Base-by-base conservation (phyloP, 495 filamentous ascomycete genomes). In the Penicillium paradoxum region DNA sequence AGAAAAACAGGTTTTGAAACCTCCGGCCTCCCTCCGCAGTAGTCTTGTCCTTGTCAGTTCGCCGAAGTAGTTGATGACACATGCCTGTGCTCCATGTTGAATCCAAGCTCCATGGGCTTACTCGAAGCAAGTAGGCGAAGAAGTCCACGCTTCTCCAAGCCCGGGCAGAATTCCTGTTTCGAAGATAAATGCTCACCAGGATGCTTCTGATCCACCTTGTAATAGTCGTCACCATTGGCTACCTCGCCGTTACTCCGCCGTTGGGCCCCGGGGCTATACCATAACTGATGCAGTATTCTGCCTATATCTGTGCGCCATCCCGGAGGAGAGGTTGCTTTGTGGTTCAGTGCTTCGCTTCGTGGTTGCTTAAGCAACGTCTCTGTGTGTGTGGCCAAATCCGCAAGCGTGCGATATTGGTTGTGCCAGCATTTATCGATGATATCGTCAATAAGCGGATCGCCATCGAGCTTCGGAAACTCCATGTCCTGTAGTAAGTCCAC, bases 401-500 rank as follows among this genome's bases (percentile, higher is more conserved):
- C 51, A 48, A 72, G 38, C 2, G 59, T 62, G 22, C 10, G 25
- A 62, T 65, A 73, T 52, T 67, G 56, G 32, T 67, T 69, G 41
- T 73, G 61, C 72, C 69, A 72, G 40, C 67, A 73, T 40, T 66
- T 68, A 36, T 62, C 34, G 55, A 73, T 72, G 39, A 75, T 66
- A 32, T 56, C 25, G 53, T 72, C 70, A 57, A 72, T 63, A 30
- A 66, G 37, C 8, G 63, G 53, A 60, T 72, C 41, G 29, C 62
- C 54, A 66, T 68, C 37, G 14, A 72, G 54, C 10, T 58, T 53
- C 8, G 67, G 72, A 62, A 72, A 71, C 41, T 58, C 52, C 62
- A 68, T 74, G 22, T 61, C 52, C 48, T 70, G 69, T 27, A 71
- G 56, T 27, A 66, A 53, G 0, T 70, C 65, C 44, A 72, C 65